phyloP scores from a whole-genome alignment of 2,329 filamentous ascomycete species.

The Cordyceps farinosa region DNA sequence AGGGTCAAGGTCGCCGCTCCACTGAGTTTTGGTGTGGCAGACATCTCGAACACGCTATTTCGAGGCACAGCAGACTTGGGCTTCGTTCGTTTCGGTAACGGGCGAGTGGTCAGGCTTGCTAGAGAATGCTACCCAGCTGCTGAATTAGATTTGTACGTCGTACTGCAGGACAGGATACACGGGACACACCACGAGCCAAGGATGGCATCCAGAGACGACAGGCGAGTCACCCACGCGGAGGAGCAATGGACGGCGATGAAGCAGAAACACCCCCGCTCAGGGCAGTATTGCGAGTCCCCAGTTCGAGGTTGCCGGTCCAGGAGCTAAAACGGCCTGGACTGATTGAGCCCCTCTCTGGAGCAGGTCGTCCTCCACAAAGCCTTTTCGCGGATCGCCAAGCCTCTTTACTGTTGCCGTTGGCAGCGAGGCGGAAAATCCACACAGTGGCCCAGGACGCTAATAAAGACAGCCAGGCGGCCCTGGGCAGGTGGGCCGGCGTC shows the following conservation, averaged over 20 bases:
- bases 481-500: neutral
- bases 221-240: neutral
- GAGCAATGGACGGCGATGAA: neutral
- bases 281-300: neutral
- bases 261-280: neutral
- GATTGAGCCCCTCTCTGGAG: neutral
- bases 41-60: neutral
- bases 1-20: neutral
- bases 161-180: neutral
- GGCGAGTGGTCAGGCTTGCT: neutral
- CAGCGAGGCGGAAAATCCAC: neutral
- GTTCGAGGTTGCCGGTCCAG: neutral
- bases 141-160: neutral
- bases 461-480: neutral
- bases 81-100: neutral
- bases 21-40: slow-evolving; percentile 6
- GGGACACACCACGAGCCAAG: neutral
- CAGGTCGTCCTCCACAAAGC: slow-evolving; percentile 6
- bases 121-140: neutral
- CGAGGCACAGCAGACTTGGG: neutral
- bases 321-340: neutral
- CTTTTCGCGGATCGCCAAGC: slow-evolving; percentile 14
- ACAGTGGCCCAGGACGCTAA: slow-evolving; percentile 1
- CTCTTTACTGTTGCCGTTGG: neutral
- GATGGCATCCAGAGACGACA: neutral